These are phyloP conservation scores for Xylariomycetidae sp. DNA, from an alignment of 2,329 filamentous ascomycete genomes.

Conservation along the genomic window DNA sequence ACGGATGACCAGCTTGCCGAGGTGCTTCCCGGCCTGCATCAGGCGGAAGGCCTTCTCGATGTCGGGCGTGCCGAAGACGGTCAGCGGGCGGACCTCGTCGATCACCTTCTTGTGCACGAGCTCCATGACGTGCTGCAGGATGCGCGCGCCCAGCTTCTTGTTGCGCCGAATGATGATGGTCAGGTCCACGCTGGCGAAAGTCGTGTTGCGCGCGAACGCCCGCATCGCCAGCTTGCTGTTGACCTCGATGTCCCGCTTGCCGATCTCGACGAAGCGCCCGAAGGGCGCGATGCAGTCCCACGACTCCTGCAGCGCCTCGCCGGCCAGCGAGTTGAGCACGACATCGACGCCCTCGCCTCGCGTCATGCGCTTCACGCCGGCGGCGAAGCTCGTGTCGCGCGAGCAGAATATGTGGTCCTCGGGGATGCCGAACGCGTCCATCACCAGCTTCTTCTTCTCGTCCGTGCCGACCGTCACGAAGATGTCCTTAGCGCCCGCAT, in stretches of 20 bases:
- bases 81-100: slow-evolving; percentile 14
- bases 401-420: slow-evolving; percentile 33
- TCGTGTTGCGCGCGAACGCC: slow-evolving; percentile 11
- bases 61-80: slow-evolving; percentile 17
- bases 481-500: slow-evolving; percentile 32
- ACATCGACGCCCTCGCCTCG: slow-evolving; percentile 33
- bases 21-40: slow-evolving; percentile 35
- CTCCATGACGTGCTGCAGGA: slow-evolving; percentile 6
- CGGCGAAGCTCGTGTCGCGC: slow-evolving; percentile 32
- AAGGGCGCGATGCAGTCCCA: slow-evolving; percentile 7
- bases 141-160: neutral
- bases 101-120: slow-evolving; percentile 11
- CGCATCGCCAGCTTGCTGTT: slow-evolving; percentile 9
- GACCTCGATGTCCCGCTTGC: slow-evolving; percentile 9
- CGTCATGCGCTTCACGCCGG: slow-evolving; percentile 26
- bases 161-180: neutral
- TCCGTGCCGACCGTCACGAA: slow-evolving; percentile 34
- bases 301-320: slow-evolving; percentile 7
- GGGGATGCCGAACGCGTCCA: slow-evolving; percentile 26
- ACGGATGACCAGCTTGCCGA: slow-evolving; percentile 36
- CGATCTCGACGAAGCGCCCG: slow-evolving; percentile 9
- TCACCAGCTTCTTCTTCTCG: slow-evolving; percentile 33
- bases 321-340: slow-evolving; percentile 39
- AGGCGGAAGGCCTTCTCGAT: slow-evolving; percentile 30
- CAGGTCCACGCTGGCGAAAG: slow-evolving; percentile 9